phyloP scores from a whole-genome alignment of 331 rosid species.

The Malus hybrid region DNA sequence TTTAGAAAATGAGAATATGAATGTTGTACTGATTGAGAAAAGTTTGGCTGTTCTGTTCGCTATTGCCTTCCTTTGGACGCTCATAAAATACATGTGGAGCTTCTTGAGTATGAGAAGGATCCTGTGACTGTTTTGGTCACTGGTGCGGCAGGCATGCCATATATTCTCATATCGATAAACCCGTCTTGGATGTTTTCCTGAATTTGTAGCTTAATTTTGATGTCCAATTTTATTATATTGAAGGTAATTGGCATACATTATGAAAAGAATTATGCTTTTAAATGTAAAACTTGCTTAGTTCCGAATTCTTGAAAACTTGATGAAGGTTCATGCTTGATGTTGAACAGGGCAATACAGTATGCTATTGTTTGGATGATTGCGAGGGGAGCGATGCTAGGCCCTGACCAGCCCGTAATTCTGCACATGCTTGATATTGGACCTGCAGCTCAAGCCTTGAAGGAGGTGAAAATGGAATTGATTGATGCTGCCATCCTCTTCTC shows the following conservation, averaged over 20 bases:
- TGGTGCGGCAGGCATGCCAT: constrained; percentile 70
- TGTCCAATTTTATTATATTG: background rate
- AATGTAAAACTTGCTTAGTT: background rate
- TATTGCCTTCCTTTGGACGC: constrained; percentile 50
- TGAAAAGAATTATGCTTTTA: background rate
- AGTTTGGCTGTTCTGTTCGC: constrained; percentile 33
- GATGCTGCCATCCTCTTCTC: constrained; percentile 77
- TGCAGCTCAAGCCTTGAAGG: constrained; percentile 47
- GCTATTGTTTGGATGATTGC: constrained; percentile 76
- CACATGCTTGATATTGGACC: constrained; percentile 73
- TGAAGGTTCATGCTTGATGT: background rate
- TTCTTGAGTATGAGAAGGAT: constrained; percentile 51
- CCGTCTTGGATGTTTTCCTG: background rate
- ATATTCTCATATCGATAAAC: background rate
- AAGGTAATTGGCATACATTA: background rate
- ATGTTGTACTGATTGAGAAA: constrained; percentile 33
- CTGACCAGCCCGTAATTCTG: constrained; percentile 61
- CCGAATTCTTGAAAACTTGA: background rate
- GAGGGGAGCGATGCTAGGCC: constrained; percentile 65
- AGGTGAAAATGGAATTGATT: constrained; percentile 58
- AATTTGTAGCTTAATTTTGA: background rate
- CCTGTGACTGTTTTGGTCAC: constrained; percentile 63
- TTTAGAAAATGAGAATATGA: constrained; percentile 19
- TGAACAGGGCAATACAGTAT: constrained; percentile 68
- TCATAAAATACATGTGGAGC: constrained; percentile 50